Evolutionary conservation across 2,329 filamentous ascomycete genomes (phyloP).

Genomic region (Teratosphaeria epicoccoides): DNA sequence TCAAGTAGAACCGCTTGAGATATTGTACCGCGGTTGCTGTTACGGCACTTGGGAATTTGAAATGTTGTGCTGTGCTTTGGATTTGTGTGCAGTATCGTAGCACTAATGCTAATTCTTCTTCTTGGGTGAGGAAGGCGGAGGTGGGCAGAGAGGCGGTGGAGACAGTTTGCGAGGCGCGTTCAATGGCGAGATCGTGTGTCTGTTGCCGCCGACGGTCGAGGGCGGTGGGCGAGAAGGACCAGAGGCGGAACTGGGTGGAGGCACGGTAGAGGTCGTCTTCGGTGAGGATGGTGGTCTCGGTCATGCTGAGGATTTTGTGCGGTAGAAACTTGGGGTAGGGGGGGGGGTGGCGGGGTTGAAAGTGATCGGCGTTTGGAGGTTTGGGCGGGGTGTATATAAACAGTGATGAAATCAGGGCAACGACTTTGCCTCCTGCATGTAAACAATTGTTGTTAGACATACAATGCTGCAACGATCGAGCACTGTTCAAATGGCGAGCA

Average conservation of each 20-base stretch:
- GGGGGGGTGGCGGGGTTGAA: neutral
- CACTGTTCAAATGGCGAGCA: neutral
- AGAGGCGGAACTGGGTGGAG: conserved; percentile 81
- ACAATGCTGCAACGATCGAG: neutral
- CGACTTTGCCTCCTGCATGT: neutral
- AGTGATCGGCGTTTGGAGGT: neutral
- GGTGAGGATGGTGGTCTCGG: conserved; percentile 39
- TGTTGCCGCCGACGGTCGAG: conserved; percentile 62
- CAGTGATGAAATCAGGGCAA: neutral
- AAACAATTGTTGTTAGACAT: neutral
- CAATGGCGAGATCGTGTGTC: conserved; percentile 69
- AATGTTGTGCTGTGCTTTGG: conserved; percentile 42
- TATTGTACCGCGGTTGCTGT: conserved; percentile 78
- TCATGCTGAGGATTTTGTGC: conserved; percentile 4
- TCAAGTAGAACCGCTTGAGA: conserved; percentile 87
- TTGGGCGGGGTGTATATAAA: neutral
- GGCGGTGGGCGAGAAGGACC: conserved; percentile 74
- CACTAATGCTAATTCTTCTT: conserved; percentile 74
- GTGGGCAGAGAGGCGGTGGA: conserved; percentile 5
- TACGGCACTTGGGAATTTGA: conserved; percentile 50
- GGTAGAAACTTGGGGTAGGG: neutral
- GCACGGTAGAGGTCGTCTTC: conserved; percentile 88
- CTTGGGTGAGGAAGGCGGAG: conserved; percentile 69
- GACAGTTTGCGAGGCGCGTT: conserved; percentile 45
- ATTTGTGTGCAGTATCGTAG: conserved; percentile 59